A percentile compares a stretch with the other conserved stretches of the same genome.
Conservation (phyloP, 192 early-diverging fungal species). For the Coemansia sp. region DNA sequence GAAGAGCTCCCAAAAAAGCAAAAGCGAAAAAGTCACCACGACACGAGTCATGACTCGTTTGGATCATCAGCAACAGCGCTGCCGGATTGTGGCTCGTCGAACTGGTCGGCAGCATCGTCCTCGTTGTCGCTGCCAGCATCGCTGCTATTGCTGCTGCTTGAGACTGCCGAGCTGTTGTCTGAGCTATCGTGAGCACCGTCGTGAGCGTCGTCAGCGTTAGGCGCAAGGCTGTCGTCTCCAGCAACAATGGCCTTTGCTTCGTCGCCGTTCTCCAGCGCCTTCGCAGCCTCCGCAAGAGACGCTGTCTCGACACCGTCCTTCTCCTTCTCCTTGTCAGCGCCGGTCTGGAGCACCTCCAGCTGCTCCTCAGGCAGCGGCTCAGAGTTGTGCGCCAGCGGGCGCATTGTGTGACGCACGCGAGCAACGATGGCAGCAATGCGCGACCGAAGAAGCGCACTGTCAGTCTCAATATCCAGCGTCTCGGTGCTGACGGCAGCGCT, state of each 20-base stretch:
- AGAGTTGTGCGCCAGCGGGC: constrained; percentile 34
- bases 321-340: neutral
- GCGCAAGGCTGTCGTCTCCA: constrained; percentile 62
- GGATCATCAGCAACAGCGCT: neutral
- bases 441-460: constrained; percentile 32
- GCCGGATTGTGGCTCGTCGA: neutral
- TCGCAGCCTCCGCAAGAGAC: neutral
- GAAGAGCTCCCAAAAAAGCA: neutral
- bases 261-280: neutral
- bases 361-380: constrained; percentile 24
- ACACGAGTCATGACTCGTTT: neutral
- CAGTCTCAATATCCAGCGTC: constrained; percentile 36
- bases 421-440: constrained; percentile 40
- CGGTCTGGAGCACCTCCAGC: neutral
- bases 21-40: neutral
- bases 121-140: constrained; percentile 6
- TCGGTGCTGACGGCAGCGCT: constrained; percentile 19
- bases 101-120: neutral
- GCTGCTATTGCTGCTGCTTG: neutral
- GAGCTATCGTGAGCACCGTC: neutral
- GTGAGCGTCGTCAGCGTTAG: neutral
- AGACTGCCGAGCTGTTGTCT: constrained; percentile 2
- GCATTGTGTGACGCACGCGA: constrained; percentile 39
- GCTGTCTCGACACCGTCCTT: neutral
- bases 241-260: constrained; percentile 56